Conservation (phyloP, 768 basidiomycete genomes). For the Leucocoprinus birnbaumii region DNA sequence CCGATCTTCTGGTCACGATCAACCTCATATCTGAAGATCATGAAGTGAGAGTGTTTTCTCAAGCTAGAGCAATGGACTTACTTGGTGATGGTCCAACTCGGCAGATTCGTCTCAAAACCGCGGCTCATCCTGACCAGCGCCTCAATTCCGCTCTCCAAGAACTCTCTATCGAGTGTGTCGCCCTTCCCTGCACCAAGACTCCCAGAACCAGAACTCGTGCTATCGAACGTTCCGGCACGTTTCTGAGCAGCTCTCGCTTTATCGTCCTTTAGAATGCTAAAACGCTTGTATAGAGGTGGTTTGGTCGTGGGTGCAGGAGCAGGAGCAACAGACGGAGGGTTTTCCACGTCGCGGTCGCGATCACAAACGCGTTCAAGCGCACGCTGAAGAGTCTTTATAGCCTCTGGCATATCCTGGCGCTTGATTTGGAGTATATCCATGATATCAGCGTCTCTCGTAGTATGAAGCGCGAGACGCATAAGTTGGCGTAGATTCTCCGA, state of each 20-base stretch:
- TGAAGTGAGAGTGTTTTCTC: neutral
- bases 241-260: constrained; percentile 7
- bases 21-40: constrained; percentile 44
- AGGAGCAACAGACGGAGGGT: neutral
- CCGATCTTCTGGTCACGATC: constrained; percentile 70
- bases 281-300: constrained; percentile 10
- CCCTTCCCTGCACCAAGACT: constrained; percentile 9
- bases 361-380: constrained; percentile 39
- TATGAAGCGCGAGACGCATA: constrained; percentile 54
- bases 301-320: too few relatives aligned
- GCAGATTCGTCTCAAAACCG: constrained; percentile 39
- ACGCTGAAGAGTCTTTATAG: constrained; percentile 76
- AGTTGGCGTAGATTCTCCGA: constrained; percentile 52
- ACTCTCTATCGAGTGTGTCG: constrained; percentile 59
- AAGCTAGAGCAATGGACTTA: neutral
- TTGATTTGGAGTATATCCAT: constrained; percentile 58
- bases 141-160: constrained; percentile 71
- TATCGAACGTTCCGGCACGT: constrained; percentile 22
- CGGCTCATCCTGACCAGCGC: constrained; percentile 62
- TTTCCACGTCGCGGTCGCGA: constrained; percentile 25
- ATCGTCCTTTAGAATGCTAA: constrained; percentile 17
- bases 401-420: constrained; percentile 73
- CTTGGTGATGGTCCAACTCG: constrained; percentile 74
- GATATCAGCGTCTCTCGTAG: constrained; percentile 63
- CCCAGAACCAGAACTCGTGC: constrained; percentile 18